phyloP scores from a whole-genome alignment of 345 rosid species.

The Theobroma cacao region DNA sequence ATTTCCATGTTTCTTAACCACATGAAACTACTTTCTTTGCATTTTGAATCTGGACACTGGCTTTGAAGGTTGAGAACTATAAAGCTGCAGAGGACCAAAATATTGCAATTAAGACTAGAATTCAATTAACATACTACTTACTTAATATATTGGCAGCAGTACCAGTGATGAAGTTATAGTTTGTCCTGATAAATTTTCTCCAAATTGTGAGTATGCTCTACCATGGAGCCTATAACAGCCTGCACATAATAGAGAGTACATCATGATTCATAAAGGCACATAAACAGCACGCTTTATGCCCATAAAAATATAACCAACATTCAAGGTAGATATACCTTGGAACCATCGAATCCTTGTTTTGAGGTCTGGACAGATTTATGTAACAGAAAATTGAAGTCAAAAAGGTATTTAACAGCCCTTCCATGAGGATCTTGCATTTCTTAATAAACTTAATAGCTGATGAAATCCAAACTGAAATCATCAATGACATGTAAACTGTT shows the following conservation, averaged over 20 bases:
- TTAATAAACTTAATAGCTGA: neutral
- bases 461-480: neutral
- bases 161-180: constrained; percentile 47
- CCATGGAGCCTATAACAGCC: constrained; percentile 77
- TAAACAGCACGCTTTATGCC: neutral
- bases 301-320: neutral
- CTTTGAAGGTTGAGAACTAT: constrained; percentile 54
- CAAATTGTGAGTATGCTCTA: constrained; percentile 50
- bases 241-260: constrained; percentile 18
- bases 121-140: neutral
- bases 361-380: constrained; percentile 42
- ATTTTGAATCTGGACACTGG: constrained; percentile 83
- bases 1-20: neutral
- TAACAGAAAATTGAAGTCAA: constrained; percentile 1
- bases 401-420: neutral
- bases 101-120: neutral
- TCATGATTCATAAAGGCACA: neutral
- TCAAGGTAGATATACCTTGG: constrained; percentile 36
- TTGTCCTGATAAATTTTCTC: constrained; percentile 24
- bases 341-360: constrained; percentile 38
- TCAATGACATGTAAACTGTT: neutral
- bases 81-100: constrained; percentile 36
- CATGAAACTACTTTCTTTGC: constrained; percentile 51
- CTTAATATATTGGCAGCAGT: neutral
- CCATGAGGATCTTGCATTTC: neutral